Conservation (phyloP, 495 filamentous ascomycete species). For the Penicillium daleae region DNA sequence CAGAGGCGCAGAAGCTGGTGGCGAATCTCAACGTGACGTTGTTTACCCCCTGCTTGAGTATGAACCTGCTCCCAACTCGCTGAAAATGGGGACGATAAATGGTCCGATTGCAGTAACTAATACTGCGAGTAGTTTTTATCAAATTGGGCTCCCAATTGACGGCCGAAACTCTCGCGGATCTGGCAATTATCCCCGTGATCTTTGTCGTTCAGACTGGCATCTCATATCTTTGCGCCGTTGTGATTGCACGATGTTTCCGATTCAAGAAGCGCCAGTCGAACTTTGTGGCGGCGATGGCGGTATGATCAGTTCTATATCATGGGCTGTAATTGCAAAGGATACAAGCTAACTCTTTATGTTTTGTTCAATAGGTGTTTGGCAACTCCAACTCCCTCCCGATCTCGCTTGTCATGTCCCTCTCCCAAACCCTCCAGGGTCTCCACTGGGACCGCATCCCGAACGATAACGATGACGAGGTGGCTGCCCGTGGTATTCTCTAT, state of each 20-base stretch:
- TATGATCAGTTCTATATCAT: slow-evolving; percentile 40
- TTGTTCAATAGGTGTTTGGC: slow-evolving; percentile 73
- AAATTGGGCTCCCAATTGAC: slow-evolving; percentile 96
- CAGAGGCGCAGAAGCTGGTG: slow-evolving; percentile 91
- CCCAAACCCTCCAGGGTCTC: slow-evolving; percentile 85
- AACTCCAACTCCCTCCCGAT: slow-evolving; percentile 99
- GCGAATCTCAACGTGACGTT: slow-evolving; percentile 92
- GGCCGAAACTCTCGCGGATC: slow-evolving; percentile 82
- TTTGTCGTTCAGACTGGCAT: slow-evolving; percentile 85
- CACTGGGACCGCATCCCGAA: slow-evolving; percentile 90
- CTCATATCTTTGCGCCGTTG: slow-evolving; percentile 74
- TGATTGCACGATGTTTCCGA: slow-evolving; percentile 71
- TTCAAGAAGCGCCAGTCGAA: slow-evolving; percentile 85
- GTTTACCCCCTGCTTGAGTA: slow-evolving; percentile 97
- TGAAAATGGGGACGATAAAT: not conserved
- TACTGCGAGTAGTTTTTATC: slow-evolving; percentile 73
- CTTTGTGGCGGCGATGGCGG: slow-evolving; percentile 95
- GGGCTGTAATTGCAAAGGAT: not conserved
- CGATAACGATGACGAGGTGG: slow-evolving; percentile 95
- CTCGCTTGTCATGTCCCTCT: slow-evolving; percentile 90
- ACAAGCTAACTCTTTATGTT: slow-evolving; percentile 18
- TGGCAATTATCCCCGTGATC: slow-evolving; percentile 92
- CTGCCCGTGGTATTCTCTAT: slow-evolving; percentile 90
- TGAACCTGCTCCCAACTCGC: slow-evolving; percentile 31
- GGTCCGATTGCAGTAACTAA: not conserved